Evolutionary conservation across 2,329 filamentous ascomycete genomes (phyloP).

Genomic region (Shiraia sp.): DNA sequence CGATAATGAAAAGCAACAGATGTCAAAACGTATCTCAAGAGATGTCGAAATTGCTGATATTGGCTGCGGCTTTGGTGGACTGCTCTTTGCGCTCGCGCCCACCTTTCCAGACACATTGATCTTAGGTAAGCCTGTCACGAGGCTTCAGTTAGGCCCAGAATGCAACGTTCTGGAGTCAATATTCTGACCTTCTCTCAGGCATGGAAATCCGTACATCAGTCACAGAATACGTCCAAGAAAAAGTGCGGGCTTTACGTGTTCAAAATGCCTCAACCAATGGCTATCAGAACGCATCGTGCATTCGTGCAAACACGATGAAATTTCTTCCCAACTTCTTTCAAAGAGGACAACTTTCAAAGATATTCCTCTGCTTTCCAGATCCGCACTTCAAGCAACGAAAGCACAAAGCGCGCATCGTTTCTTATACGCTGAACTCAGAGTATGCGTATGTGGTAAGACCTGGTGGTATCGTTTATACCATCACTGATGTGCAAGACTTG

Average conservation of each 20-base stretch:
- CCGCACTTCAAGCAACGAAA: conserved; percentile 98
- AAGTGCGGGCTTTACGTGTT: conserved; percentile 77
- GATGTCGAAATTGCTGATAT: conserved; percentile 94
- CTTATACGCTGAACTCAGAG: conserved; percentile 83
- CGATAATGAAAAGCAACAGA: conserved; percentile 14
- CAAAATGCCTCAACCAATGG: conserved; percentile 58
- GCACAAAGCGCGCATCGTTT: conserved; percentile 95
- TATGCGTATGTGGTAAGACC: conserved; percentile 87
- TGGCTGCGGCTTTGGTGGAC: conserved; percentile 92
- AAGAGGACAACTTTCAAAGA: conserved; percentile 78
- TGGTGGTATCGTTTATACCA: conserved; percentile 89
- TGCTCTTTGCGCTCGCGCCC: conserved; percentile 83
- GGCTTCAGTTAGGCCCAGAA: no score
- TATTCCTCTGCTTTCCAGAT: conserved; percentile 98
- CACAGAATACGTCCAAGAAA: conserved; percentile 85
- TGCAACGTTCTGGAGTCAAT: background rate
- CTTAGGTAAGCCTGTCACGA: conserved; percentile 67
- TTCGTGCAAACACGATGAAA: conserved; percentile 97
- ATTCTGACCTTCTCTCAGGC: conserved; percentile 54
- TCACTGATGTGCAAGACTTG: conserved; percentile 94
- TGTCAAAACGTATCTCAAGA: conserved; percentile 55
- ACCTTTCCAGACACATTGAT: conserved; percentile 80
- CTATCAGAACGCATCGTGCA: conserved; percentile 86
- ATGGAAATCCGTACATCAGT: conserved; percentile 93
- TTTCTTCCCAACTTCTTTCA: conserved; percentile 98